Percentiles rank a stretch among this genome's conserved stretches.
Evolutionary conservation across 768 basidiomycete genomes (phyloP).

Genomic region (Rhodosporidiobolus odoratus): DNA sequence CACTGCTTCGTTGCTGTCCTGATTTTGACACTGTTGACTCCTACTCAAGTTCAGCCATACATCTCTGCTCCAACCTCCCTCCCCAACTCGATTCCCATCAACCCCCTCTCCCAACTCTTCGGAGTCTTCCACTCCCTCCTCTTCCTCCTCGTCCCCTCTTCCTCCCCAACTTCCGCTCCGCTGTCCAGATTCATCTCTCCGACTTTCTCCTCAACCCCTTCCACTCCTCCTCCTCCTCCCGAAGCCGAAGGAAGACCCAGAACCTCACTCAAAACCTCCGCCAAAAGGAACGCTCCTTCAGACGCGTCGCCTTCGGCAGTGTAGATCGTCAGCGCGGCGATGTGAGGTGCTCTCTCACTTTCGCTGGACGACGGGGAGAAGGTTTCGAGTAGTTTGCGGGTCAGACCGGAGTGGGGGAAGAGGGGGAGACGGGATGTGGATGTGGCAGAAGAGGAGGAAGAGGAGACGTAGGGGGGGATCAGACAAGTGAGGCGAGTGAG

Average conservation of each 20-base stretch:
- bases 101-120: constrained; percentile 32
- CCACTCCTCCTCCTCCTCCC: not conserved
- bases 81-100: constrained; percentile 27
- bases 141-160: not conserved
- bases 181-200: not conserved
- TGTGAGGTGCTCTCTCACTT: not conserved
- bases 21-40: not conserved
- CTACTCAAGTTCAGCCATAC: constrained; percentile 17
- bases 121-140: constrained; percentile 25
- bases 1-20: not conserved
- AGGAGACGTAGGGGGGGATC: not conserved
- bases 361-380: constrained; percentile 1
- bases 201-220: not conserved
- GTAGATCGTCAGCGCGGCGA: constrained; percentile 26
- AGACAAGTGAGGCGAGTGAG: not conserved
- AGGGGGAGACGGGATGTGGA: constrained; percentile 8
- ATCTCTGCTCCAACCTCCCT: constrained; percentile 12
- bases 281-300: constrained; percentile 6
- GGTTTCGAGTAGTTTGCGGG: constrained; percentile 22
- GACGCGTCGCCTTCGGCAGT: constrained; percentile 24
- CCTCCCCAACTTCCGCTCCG: no score
- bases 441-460: not conserved
- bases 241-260: not conserved
- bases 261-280: constrained; percentile 7
- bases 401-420: constrained; percentile 32